Evolutionary conservation across 352 stramenopile genomes (phyloP), one percentile per base, ranked within the genome.

Genomic region (Phytopythium boreale): DNA sequence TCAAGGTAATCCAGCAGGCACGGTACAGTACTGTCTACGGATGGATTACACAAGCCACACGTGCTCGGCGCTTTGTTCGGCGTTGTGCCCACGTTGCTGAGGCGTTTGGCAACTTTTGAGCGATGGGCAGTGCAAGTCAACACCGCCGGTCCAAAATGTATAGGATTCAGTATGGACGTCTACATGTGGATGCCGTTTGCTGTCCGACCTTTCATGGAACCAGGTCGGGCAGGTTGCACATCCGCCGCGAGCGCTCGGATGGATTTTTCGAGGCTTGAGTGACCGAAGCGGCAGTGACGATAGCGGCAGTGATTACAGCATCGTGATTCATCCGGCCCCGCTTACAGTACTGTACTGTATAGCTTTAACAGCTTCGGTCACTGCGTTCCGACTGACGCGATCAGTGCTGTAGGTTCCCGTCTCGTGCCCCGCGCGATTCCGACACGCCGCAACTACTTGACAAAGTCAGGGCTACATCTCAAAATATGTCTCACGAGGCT

Each of bases 231-330:
- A 10, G 2, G 41, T 4, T 10, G 26, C 47, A 55, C 47, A 36
- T 55, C 47, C 47, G 19, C 17, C 22, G 47, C 47, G 24, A 55
- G 22, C 22, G 14, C 1, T 19, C 22, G 44, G 22, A 10, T 55
- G 47, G 47, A 55, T 55, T 55, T 55, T 55, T 29, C 29, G 31
- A n/a, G n/a, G n/a, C n/a, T n/a, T n/a, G n/a, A n/a, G n/a, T n/a
- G n/a, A n/a, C n/a, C n/a, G n/a, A n/a, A n/a, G n/a, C n/a, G n/a
- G n/a, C n/a, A n/a, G n/a, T n/a, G 29, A 34, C 29, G 29, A 46
- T 22, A 39, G 34, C 10, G 10, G 34, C 34, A 12, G 24, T 9
- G 47, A 58, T 58, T 44, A 43, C 51, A 43, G 19, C 19, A 58
- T 24, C 29, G 51, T 29, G 27, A 24, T 44, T 4, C 2, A 29